Conservation (phyloP, 352 stramenopile genomes). For the Phytophthora megakarya region DNA sequence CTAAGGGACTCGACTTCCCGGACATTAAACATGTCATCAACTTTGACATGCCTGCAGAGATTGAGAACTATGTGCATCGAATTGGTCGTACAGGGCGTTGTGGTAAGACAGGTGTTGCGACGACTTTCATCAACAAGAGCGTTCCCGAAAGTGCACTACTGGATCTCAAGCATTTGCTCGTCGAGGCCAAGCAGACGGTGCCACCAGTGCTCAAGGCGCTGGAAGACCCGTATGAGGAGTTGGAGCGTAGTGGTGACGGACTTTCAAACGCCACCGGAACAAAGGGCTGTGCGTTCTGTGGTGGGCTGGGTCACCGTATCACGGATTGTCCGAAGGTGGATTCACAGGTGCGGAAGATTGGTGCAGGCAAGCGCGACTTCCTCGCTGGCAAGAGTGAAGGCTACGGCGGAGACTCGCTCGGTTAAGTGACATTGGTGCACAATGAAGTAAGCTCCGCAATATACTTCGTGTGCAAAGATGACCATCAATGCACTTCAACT, state of each 20-base stretch:
- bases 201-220: constrained; percentile 97
- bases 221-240: constrained; percentile 95
- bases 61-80: constrained; percentile 99
- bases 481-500: too few species aligned
- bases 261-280: constrained; percentile 78
- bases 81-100: constrained; percentile 98
- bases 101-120: constrained; percentile 98
- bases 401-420: constrained; percentile 94
- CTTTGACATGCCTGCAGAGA: constrained; percentile 99
- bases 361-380: constrained; percentile 93
- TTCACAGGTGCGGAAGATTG: constrained; percentile 96
- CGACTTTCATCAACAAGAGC: constrained; percentile 99
- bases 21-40: constrained; percentile 99
- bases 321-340: constrained; percentile 99
- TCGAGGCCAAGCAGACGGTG: constrained; percentile 98
- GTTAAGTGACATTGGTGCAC: constrained; percentile 39
- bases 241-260: constrained; percentile 53
- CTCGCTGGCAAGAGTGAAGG: constrained; percentile 91
- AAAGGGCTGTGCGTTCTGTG: constrained; percentile 98
- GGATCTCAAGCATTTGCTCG: constrained; percentile 98
- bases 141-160: constrained; percentile 95
- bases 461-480: too few species aligned
- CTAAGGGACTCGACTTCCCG: constrained; percentile 98
- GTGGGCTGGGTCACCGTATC: constrained; percentile 97
- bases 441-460: constrained; percentile 11